phyloP scores from a whole-genome alignment of 495 filamentous ascomycete species.

The Neurospora terricola region DNA sequence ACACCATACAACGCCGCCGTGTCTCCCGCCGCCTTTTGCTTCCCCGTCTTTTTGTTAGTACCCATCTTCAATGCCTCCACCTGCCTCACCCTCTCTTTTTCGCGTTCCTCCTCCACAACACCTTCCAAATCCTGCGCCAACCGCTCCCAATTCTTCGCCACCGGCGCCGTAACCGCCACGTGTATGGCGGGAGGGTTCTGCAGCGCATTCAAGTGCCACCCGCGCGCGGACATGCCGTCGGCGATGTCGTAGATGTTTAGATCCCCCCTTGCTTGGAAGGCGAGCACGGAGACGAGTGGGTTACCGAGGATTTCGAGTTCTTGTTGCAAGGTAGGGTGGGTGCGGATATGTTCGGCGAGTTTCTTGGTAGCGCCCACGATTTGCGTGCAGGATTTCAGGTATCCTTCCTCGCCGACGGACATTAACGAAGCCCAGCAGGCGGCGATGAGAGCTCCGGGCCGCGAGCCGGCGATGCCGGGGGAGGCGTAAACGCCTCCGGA shows the following conservation, averaged over 20 bases:
- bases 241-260: slow-evolving; percentile 84
- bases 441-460: slow-evolving; percentile 88
- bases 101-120: slow-evolving; percentile 67
- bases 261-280: slow-evolving; percentile 60
- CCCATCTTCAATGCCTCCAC: slow-evolving; percentile 37
- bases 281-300: slow-evolving; percentile 81
- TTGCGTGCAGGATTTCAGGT: slow-evolving; percentile 69
- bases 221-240: slow-evolving; percentile 67
- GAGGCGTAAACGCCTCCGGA: slow-evolving; percentile 93
- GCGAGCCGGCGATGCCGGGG: slow-evolving; percentile 78
- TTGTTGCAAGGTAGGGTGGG: slow-evolving; percentile 50
- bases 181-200: slow-evolving; percentile 92
- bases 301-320: slow-evolving; percentile 76
- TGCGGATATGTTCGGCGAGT: slow-evolving; percentile 65
- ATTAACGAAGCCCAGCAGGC: slow-evolving; percentile 89
- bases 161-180: slow-evolving; percentile 86
- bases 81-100: slow-evolving; percentile 50
- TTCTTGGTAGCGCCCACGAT: slow-evolving; percentile 84
- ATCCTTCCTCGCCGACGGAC: slow-evolving; percentile 79
- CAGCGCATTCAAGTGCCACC: slow-evolving; percentile 94
- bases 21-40: slow-evolving; percentile 46
- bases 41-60: slow-evolving; percentile 60
- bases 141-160: slow-evolving; percentile 67
- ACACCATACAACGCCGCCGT: slow-evolving; percentile 89
- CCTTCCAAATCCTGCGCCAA: slow-evolving; percentile 68